These are phyloP conservation scores for Ustilago crameri DNA, from an alignment of 1,284 basidiomycete genomes.

Conservation along the genomic window DNA sequence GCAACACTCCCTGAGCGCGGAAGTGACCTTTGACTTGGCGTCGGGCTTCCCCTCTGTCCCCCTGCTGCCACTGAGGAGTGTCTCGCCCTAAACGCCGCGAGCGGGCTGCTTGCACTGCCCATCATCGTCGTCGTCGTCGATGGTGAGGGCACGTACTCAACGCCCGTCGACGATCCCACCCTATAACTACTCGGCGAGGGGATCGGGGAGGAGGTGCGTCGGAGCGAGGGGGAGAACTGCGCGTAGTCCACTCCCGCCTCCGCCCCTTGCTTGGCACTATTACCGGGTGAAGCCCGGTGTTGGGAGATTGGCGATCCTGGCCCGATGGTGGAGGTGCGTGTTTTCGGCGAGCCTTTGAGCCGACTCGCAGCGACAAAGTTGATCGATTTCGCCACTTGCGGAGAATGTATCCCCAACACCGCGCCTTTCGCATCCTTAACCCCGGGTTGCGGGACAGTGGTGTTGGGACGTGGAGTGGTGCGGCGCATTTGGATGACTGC, in stretches of 20 bases:
- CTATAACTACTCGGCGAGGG: neutral
- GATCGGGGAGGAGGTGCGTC: constrained; percentile 9
- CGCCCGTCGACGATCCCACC: too few relatives aligned
- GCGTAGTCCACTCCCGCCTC: constrained; percentile 30
- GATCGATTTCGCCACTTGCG: constrained; percentile 29
- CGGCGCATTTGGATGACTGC: constrained; percentile 19
- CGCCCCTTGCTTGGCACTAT: too few relatives aligned
- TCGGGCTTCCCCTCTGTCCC: too few relatives aligned
- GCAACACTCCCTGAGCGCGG: constrained; percentile 3
- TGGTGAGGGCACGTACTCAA: too few relatives aligned
- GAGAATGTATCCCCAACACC: constrained; percentile 36
- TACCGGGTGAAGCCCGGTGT: too few relatives aligned
- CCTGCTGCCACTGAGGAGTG: constrained; percentile 31
- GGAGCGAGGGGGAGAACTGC: constrained; percentile 32
- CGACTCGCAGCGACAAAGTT: constrained; percentile 45
- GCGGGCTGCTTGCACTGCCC: constrained; percentile 63
- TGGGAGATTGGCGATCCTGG: constrained; percentile 39
- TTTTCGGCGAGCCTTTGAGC: constrained; percentile 43
- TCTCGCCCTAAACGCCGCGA: constrained; percentile 74
- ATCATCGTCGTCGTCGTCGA: too few relatives aligned
- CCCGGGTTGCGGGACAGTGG: too few relatives aligned
- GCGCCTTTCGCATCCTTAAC: neutral
- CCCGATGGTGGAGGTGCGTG: constrained; percentile 26
- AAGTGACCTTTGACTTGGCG: constrained; percentile 1
- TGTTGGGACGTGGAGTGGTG: neutral